Conservation (phyloP, 768 basidiomycete species). For the Cyclocybe cylindracea region DNA sequence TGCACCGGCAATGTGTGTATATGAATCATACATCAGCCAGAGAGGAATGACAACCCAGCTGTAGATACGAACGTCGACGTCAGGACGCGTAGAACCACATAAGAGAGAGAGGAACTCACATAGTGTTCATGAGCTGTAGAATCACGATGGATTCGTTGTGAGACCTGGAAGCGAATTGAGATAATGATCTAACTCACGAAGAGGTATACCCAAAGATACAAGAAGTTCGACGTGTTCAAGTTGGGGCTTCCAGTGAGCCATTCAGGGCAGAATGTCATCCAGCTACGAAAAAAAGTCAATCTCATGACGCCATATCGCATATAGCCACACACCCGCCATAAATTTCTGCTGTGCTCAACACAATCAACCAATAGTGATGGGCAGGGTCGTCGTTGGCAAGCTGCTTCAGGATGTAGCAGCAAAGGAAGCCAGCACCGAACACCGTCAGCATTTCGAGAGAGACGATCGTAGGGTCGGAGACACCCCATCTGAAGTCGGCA, state of each 20-base stretch:
- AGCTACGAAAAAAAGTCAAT: conserved; percentile 34
- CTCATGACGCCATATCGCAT: not conserved
- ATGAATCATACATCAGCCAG: conserved; percentile 79
- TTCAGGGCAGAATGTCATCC: conserved; percentile 91
- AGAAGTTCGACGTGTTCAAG: conserved; percentile 66
- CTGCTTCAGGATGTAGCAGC: conserved; percentile 70
- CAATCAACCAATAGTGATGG: conserved; percentile 78
- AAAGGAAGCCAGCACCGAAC: conserved; percentile 72
- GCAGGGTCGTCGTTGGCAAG: conserved; percentile 65
- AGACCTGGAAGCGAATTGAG: too few species aligned
- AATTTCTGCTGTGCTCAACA: conserved; percentile 73
- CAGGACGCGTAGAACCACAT: not conserved
- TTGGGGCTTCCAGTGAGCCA: conserved; percentile 78
- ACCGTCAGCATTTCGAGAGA: conserved; percentile 86
- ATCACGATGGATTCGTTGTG: too few species aligned
- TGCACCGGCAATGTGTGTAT: conserved; percentile 62
- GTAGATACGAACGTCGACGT: conserved; percentile 5
- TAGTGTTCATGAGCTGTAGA: conserved; percentile 74
- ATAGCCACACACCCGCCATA: conserved; percentile 60
- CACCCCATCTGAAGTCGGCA: conserved; percentile 83
- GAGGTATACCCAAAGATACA: conserved; percentile 82
- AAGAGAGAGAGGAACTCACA: conserved; percentile 45
- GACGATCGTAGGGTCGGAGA: conserved; percentile 76
- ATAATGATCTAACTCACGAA: conserved; percentile 46
- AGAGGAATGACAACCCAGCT: conserved; percentile 84